Evolutionary conservation across 108 stramenopile species (phyloP).

Genomic region (Cylindrotheca closterium): DNA sequence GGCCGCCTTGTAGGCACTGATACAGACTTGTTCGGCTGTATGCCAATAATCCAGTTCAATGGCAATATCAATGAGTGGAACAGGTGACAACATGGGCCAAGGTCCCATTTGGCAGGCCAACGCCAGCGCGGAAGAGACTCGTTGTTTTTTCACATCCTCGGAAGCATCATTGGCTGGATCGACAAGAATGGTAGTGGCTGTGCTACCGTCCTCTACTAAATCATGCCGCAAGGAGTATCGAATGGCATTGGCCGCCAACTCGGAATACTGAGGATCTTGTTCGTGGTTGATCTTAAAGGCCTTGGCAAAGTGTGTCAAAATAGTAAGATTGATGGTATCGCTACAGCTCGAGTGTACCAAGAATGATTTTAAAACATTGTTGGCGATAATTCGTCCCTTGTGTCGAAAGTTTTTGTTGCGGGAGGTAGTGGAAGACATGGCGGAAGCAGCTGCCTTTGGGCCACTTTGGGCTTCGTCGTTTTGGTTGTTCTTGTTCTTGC

Average conservation of each 20-base stretch:
- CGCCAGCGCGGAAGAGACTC: slow-evolving; percentile 42
- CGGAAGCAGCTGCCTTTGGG: slow-evolving; percentile 42
- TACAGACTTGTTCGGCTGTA: slow-evolving; percentile 60
- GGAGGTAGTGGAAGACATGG: slow-evolving; percentile 35
- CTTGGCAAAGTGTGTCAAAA: slow-evolving; percentile 42
- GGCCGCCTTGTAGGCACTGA: slow-evolving; percentile 33
- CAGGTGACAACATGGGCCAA: slow-evolving; percentile 42
- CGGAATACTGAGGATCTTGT: slow-evolving; percentile 1
- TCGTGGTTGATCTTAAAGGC: slow-evolving; percentile 19
- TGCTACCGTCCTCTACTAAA: background rate
- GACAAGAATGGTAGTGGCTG: background rate
- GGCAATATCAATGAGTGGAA: slow-evolving; percentile 45
- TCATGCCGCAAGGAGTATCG: background rate
- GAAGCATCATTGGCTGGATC: background rate
- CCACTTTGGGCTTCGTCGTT: background rate
- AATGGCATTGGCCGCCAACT: background rate
- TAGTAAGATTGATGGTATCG: slow-evolving; percentile 5
- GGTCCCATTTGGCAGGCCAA: slow-evolving; percentile 55
- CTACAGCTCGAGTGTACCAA: slow-evolving; percentile 9
- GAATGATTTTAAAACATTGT: slow-evolving; percentile 6
- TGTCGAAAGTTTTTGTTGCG: slow-evolving; percentile 17
- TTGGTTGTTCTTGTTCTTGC: slow-evolving; percentile 11
- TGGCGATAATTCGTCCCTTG: background rate
- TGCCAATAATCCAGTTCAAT: slow-evolving; percentile 57
- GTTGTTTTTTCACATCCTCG: slow-evolving; percentile 36